Percentiles rank a stretch among this genome's conserved stretches.
Evolutionary conservation across 2,329 filamentous ascomycete species (phyloP).

Genomic region (Ophiostoma australiae): DNA sequence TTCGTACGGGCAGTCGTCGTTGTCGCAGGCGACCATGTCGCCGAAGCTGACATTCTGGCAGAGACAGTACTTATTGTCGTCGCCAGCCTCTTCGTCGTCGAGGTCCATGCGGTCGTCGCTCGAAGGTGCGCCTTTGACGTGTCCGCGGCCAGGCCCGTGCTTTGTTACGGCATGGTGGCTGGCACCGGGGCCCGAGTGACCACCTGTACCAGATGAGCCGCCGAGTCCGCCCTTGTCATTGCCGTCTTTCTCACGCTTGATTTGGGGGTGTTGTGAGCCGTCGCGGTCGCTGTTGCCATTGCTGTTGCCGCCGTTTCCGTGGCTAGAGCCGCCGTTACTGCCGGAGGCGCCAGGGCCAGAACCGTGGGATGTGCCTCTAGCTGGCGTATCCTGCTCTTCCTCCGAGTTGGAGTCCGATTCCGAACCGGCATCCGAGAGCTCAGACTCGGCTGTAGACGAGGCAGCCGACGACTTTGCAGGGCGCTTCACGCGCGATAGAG

Average conservation of each 20-base stretch:
- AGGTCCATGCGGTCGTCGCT: slow-evolving; percentile 50
- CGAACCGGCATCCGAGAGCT: slow-evolving; percentile 59
- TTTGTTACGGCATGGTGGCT: slow-evolving; percentile 19
- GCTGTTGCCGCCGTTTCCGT: slow-evolving; percentile 16
- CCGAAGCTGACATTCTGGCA: slow-evolving; percentile 81
- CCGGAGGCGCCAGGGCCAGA: slow-evolving; percentile 10
- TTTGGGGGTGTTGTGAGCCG: slow-evolving; percentile 13
- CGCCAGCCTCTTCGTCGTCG: slow-evolving; percentile 65
- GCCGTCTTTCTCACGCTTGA: slow-evolving; percentile 21
- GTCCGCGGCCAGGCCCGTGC: slow-evolving; percentile 19
- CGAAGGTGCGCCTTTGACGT: slow-evolving; percentile 32
- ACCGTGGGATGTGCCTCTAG: slow-evolving; percentile 30
- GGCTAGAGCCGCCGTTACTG: slow-evolving; percentile 5
- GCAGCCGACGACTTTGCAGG: slow-evolving; percentile 54
- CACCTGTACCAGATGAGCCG: neutral
- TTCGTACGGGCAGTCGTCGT: slow-evolving; percentile 72
- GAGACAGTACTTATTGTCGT: slow-evolving; percentile 76
- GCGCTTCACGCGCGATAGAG: slow-evolving; percentile 58
- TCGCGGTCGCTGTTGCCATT: slow-evolving; percentile 10
- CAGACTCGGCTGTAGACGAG: slow-evolving; percentile 59
- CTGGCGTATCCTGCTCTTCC: slow-evolving; percentile 39
- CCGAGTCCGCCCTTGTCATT: slow-evolving; percentile 21
- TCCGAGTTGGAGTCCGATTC: slow-evolving; percentile 51
- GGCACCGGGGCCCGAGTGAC: slow-evolving; percentile 5
- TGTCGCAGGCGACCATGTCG: slow-evolving; percentile 87